Conservation (phyloP, 176 grass and related monocot species). For the Guadua angustifolia region DNA sequence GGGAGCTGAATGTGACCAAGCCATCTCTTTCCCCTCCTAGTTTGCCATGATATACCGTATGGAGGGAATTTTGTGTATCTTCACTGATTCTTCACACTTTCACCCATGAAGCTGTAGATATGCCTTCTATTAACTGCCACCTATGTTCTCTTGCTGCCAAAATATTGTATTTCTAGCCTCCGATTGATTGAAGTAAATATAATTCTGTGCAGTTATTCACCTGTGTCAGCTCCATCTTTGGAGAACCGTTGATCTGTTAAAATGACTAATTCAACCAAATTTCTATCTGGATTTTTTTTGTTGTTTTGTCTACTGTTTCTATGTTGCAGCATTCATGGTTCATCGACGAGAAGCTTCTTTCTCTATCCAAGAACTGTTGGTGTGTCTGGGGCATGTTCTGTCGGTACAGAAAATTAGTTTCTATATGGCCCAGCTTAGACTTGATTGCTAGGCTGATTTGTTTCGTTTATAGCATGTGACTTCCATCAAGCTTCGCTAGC, state of each 20-base stretch:
- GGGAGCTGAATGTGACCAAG: slow-evolving; percentile 84
- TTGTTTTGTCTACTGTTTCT: background rate
- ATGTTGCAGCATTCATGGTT: background rate
- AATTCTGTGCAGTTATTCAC: background rate
- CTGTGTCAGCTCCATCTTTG: background rate
- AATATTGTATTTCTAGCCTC: slow-evolving; percentile 1
- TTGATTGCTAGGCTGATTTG: slow-evolving; percentile 7
- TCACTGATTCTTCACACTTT: slow-evolving; percentile 3
- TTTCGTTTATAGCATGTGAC: slow-evolving; percentile 9
- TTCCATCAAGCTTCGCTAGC: background rate
- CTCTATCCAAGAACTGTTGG: background rate
- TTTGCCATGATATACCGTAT: slow-evolving; percentile 58
- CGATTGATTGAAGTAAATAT: slow-evolving; percentile 13
- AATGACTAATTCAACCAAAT: background rate
- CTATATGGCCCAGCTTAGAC: background rate
- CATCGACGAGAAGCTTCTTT: slow-evolving; percentile 15
- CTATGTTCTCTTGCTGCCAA: background rate
- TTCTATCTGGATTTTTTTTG: background rate
- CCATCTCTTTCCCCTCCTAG: slow-evolving; percentile 79
- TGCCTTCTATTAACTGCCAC: background rate
- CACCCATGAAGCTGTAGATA: slow-evolving; percentile 19
- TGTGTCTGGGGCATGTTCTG: slow-evolving; percentile 27
- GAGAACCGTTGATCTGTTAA: background rate
- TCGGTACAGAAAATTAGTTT: slow-evolving; percentile 3
- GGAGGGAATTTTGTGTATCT: slow-evolving; percentile 33